Evolutionary conservation across 2,329 filamentous ascomycete species (phyloP), one percentile per base, ranked within the genome.

Genomic region (Sporothrix humicola): DNA sequence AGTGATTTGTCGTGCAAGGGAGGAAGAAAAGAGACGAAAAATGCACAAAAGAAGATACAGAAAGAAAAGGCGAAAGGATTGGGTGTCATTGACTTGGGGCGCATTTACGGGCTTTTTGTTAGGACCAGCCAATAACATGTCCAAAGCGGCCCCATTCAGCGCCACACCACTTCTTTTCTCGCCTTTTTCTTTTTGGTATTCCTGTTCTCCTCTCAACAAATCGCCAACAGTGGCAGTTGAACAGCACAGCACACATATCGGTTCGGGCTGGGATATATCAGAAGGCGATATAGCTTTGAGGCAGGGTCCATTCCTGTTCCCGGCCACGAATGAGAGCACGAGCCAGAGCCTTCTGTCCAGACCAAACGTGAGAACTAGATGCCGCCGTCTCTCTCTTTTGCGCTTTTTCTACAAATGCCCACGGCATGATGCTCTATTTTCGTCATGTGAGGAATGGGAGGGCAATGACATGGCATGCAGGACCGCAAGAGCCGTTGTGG

Each of bases 31-130:
- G 54, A 48, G 58, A 15, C 20, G 44, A 63, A 63, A 48, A 37
- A 37, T 37, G 31, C 31, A 37, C 31, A 37, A 37, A 37, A 37
- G 31, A 37, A 37, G 31, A 37, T 6, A 6, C 31, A 6, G 31
- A 37, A 37, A 37, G 31, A 37, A 71, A n/a, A 15, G 65, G n/a
- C 20, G 10, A 44, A 65, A 61, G 65, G 72, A 73, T 73, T 73
- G 71, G 71, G 71, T 61, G 71, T 56, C 63, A 58, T 46, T 52
- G 52, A 5, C 52, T 17, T 48, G 44, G 37, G 61, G 63, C 54
- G 5, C 15, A 44, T 54, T 42, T 54, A 20, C 66, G 46, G 65
- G 46, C 65, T 54, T 50, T 20, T 48, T 31, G 31, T 6, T 56
- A 15, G 37, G 26, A 37, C 44, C 7, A 48, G 48, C 72, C 72